phyloP scores from a whole-genome alignment of 2,329 filamentous ascomycete species.

The Colletotrichum spaethianum region DNA sequence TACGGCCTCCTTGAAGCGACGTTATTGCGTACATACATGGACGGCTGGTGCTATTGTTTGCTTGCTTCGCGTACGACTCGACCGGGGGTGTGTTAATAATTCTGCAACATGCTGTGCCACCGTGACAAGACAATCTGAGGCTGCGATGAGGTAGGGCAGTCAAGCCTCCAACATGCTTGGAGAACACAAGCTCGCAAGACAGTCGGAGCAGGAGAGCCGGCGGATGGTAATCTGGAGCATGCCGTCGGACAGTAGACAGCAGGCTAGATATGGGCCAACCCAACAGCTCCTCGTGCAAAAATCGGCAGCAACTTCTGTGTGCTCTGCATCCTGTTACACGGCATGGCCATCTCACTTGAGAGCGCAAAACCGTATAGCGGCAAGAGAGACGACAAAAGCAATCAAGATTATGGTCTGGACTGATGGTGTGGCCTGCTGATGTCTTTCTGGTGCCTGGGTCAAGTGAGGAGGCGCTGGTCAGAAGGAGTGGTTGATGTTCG shows the following conservation, averaged over 20 bases:
- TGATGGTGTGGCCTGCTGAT: neutral
- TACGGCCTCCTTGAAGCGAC: neutral
- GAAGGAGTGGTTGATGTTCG: neutral
- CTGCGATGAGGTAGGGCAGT: constrained; percentile 34
- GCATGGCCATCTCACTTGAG: constrained; percentile 2
- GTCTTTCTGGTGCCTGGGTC: neutral
- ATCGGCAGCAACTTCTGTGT: constrained; percentile 3
- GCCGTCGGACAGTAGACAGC: constrained; percentile 19
- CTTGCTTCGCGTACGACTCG: constrained; percentile 25
- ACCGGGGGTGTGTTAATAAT: constrained; percentile 1
- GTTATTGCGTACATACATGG: neutral
- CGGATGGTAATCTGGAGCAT: constrained; percentile 18
- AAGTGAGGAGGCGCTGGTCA: neutral
- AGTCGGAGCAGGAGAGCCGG: constrained; percentile 9
- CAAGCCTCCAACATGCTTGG: neutral
- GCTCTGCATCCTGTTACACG: constrained; percentile 8
- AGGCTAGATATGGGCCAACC: constrained; percentile 14
- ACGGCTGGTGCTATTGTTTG: constrained; percentile 22
- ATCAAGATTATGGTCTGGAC: constrained; percentile 19
- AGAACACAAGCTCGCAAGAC: constrained; percentile 20
- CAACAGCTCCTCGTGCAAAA: neutral
- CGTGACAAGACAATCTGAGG: constrained; percentile 33
- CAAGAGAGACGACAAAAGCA: neutral
- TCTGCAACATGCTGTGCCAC: constrained; percentile 28
- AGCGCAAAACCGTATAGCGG: neutral